These are phyloP conservation scores for Porpolomopsis calyptriformis DNA, from an alignment of 768 basidiomycete species.

Conservation along the genomic window DNA sequence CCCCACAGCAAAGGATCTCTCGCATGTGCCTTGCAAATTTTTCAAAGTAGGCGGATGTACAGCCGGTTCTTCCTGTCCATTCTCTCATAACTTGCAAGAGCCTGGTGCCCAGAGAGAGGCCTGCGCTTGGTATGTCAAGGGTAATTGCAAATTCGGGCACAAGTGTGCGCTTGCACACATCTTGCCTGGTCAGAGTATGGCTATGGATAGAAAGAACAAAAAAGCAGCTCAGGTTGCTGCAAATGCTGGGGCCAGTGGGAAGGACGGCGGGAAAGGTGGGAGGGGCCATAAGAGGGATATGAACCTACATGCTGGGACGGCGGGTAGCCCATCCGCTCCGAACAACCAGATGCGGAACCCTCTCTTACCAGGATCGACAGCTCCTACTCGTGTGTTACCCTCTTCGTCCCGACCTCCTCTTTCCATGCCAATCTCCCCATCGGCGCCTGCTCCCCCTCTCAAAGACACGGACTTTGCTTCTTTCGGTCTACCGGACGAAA, in stretches of 20 bases:
- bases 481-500: conserved; percentile 56
- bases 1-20: conserved; percentile 69
- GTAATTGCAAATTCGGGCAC: conserved; percentile 62
- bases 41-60: conserved; percentile 92
- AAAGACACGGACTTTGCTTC: conserved; percentile 67
- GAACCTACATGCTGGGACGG: conserved; percentile 16
- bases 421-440: conserved; percentile 64
- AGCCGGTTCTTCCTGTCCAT: conserved; percentile 89
- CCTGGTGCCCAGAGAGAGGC: conserved; percentile 73
- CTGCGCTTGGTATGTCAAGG: conserved; percentile 89
- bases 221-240: conserved; percentile 71
- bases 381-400: conserved; percentile 44
- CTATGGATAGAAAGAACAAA: conserved; percentile 97
- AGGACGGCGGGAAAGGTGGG: conserved; percentile 22
- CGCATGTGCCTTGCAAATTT: conserved; percentile 97
- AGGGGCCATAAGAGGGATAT: conserved; percentile 26
- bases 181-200: conserved; percentile 86
- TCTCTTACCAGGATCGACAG: conserved; percentile 50
- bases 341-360: conserved; percentile 25
- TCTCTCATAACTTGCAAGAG: conserved; percentile 70
- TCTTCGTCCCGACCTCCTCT: conserved; percentile 45
- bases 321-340: conserved; percentile 1
- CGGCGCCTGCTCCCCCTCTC: conserved; percentile 68
- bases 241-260: conserved; percentile 28
- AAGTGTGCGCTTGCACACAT: conserved; percentile 93